These are phyloP conservation scores for Coix lacrymajobi DNA, from an alignment of 176 grass and related monocot genomes.

Conservation along the genomic window DNA sequence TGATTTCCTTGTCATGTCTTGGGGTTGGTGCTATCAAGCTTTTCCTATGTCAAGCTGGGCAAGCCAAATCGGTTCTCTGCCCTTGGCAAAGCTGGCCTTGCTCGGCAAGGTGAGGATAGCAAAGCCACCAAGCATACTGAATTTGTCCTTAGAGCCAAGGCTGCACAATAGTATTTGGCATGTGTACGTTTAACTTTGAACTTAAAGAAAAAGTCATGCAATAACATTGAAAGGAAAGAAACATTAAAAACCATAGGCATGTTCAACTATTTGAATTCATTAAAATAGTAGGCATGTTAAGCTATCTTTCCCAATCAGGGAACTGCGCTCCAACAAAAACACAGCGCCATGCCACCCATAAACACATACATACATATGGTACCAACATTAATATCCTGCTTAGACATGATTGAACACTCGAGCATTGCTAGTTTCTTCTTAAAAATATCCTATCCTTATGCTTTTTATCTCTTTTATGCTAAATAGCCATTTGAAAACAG, in stretches of 20 bases:
- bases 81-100: too few species aligned
- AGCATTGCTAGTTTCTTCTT: background rate
- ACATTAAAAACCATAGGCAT: background rate
- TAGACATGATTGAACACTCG: background rate
- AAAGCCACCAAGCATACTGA: too few species aligned
- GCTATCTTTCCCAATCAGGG: background rate
- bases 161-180: background rate
- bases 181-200: background rate
- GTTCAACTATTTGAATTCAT: background rate
- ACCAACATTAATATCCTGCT: background rate
- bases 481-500: background rate
- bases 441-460: background rate
- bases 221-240: background rate
- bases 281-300: background rate
- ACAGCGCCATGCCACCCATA: background rate
- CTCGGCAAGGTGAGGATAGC: too few species aligned
- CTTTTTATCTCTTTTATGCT: background rate
- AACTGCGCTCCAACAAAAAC: constrained; percentile 16
- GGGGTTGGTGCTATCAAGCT: too few species aligned
- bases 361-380: background rate
- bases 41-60: too few species aligned
- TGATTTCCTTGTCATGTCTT: too few species aligned
- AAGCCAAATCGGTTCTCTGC: too few species aligned
- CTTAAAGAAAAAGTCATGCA: background rate
- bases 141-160: too few species aligned